A percentile compares a stretch with the other conserved stretches of the same genome.
phyloP scores from a whole-genome alignment of 495 filamentous ascomycete species.

The Hypoxylon intermedium region DNA sequence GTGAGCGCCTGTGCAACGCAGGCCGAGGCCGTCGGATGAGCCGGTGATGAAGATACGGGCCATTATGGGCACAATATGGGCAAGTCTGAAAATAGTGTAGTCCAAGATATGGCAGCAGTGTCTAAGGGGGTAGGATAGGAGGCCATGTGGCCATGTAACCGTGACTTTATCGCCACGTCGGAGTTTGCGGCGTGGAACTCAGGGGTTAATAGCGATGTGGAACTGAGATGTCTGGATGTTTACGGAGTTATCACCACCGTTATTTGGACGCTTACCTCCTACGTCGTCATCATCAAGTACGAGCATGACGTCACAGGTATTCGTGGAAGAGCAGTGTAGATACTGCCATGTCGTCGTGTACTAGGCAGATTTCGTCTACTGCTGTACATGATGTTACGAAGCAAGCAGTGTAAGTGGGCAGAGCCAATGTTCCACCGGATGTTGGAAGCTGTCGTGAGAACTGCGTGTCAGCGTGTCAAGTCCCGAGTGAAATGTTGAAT shows the following conservation, averaged over 20 bases:
- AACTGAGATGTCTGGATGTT: conserved; percentile 17
- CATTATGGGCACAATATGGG: conserved; percentile 42
- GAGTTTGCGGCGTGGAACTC: conserved; percentile 12
- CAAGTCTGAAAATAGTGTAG: neutral
- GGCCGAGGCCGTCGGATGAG: conserved; percentile 59
- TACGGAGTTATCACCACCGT: conserved; percentile 4
- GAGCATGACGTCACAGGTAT: neutral
- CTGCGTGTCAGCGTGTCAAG: too few species aligned
- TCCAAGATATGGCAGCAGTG: neutral
- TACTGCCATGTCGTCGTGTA: too few species aligned
- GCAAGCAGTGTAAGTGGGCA: too few species aligned
- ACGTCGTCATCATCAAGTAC: neutral
- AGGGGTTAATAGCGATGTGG: conserved; percentile 15
- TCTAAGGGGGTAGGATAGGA: conserved; percentile 20
- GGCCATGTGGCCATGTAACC: conserved; percentile 12
- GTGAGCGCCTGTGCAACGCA: conserved; percentile 58
- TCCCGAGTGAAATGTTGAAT: too few species aligned
- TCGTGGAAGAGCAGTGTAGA: too few species aligned
- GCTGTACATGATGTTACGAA: too few species aligned
- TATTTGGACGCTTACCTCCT: conserved; percentile 7
- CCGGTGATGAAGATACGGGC: conserved; percentile 64
- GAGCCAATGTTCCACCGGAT: too few species aligned
- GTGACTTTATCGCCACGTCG: conserved; percentile 7
- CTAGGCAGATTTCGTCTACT: neutral
- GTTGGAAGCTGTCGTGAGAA: too few species aligned